Percentiles rank a stretch among this genome's conserved stretches.
Evolutionary conservation across 257 asterid genomes (phyloP).

Genomic region (Gentiana macrophylla): DNA sequence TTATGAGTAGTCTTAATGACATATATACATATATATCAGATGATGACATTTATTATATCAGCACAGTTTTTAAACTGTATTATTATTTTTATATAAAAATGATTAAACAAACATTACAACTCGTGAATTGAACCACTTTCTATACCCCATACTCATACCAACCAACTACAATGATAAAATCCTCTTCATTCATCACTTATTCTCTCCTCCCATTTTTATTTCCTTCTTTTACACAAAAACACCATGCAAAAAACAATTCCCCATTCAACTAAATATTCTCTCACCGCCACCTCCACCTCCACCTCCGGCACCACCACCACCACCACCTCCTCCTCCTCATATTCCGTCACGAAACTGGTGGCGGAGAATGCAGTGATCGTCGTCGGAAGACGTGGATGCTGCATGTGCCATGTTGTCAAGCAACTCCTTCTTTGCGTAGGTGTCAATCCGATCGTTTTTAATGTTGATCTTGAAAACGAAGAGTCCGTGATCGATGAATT

Average conservation of each 20-base stretch:
- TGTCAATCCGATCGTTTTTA: slow-evolving; percentile 43
- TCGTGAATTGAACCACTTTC: no score
- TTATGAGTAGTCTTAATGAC: no score
- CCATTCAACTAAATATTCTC: slow-evolving; percentile 12
- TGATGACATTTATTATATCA: no score
- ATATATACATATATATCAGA: no score
- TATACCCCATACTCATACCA: not conserved
- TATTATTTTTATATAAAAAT: no score
- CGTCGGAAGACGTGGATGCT: slow-evolving; percentile 55
- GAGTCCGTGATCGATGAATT: slow-evolving; percentile 18
- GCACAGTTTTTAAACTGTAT: no score
- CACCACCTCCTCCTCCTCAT: slow-evolving; percentile 2
- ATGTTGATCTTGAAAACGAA: slow-evolving; percentile 45
- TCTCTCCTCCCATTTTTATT: slow-evolving; percentile 4
- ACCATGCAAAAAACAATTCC: slow-evolving; percentile 47
- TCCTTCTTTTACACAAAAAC: not conserved
- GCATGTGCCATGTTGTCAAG: slow-evolving; percentile 78
- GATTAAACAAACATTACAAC: no score
- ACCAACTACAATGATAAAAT: slow-evolving; percentile 4
- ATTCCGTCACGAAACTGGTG: slow-evolving; percentile 18
- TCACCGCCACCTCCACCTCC: slow-evolving; percentile 13
- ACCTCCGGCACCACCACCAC: slow-evolving; percentile 11
- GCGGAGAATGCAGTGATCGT: slow-evolving; percentile 64
- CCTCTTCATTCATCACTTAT: not conserved
- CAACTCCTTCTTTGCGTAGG: slow-evolving; percentile 61